A percentile compares a stretch with the other conserved stretches of the same genome.
Evolutionary conservation across 2,329 filamentous ascomycete genomes (phyloP).

Genomic region (Metarhizium sp.): DNA sequence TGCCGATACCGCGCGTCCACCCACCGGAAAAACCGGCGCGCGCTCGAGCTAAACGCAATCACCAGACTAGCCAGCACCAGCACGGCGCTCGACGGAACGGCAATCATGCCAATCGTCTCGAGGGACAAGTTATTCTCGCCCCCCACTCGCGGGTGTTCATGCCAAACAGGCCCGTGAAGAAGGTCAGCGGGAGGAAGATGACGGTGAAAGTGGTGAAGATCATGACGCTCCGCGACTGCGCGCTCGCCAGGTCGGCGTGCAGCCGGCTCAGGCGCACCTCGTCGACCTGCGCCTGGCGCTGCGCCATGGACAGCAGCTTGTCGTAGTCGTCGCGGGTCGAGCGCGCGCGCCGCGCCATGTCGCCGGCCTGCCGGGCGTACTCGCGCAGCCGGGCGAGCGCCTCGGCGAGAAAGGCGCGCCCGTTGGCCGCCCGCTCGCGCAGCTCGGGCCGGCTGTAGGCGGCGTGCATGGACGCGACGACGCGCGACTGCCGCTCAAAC

Average conservation of each 20-base stretch:
- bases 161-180: conserved; percentile 56
- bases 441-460: conserved; percentile 33
- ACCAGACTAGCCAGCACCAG: conserved; percentile 42
- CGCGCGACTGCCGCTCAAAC: conserved; percentile 45
- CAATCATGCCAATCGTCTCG: conserved; percentile 35
- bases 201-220: conserved; percentile 57
- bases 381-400: conserved; percentile 43
- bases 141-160: conserved; percentile 56
- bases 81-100: conserved; percentile 36
- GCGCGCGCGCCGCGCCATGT: conserved; percentile 51
- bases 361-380: conserved; percentile 42
- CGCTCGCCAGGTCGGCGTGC: conserved; percentile 52
- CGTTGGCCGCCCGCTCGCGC: conserved; percentile 31
- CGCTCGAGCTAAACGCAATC: conserved; percentile 44
- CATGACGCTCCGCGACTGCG: conserved; percentile 54
- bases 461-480: conserved; percentile 37
- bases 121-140: conserved; percentile 35
- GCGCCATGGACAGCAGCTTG: conserved; percentile 57
- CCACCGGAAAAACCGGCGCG: conserved; percentile 22
- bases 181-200: conserved; percentile 54
- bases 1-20: conserved; percentile 9
- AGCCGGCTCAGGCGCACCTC: conserved; percentile 54
- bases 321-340: conserved; percentile 53
- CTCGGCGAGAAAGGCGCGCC: conserved; percentile 41
- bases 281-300: conserved; percentile 57